Conservation (phyloP, 768 basidiomycete species). For the Agaricus blazei region DNA sequence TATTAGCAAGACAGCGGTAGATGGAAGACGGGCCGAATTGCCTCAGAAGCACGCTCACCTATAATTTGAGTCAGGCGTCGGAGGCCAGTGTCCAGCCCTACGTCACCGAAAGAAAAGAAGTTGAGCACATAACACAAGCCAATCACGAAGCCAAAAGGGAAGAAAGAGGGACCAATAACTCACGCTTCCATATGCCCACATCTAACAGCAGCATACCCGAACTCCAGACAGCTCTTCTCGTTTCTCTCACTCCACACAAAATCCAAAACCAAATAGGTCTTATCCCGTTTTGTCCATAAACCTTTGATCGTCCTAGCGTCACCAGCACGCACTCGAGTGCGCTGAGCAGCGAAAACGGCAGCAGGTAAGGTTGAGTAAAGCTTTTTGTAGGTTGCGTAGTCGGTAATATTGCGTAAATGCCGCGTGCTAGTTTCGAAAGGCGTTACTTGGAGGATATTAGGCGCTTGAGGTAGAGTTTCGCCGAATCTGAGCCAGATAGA, state of each 20-base stretch:
- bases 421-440: conserved; percentile 67
- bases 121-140: conserved; percentile 4
- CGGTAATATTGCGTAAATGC: conserved; percentile 66
- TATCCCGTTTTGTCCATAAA: conserved; percentile 65
- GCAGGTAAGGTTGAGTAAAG: conserved; percentile 69
- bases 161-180: conserved; percentile 21
- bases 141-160: not conserved
- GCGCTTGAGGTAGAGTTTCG: conserved; percentile 65
- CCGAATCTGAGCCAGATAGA: conserved; percentile 48
- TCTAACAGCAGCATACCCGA: conserved; percentile 78
- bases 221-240: conserved; percentile 63
- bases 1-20: conserved; percentile 10
- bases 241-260: conserved; percentile 78
- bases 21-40: not conserved
- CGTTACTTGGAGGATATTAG: conserved; percentile 62
- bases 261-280: conserved; percentile 70
- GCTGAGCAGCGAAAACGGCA: conserved; percentile 58
- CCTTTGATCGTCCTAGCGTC: conserved; percentile 60
- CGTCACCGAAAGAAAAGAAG: not conserved
- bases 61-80: conserved; percentile 70
- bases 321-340: conserved; percentile 58
- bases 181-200: conserved; percentile 69
- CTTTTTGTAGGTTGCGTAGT: conserved; percentile 65
- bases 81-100: conserved; percentile 73
- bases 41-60: conserved; percentile 38